These are phyloP conservation scores for Rubus parviflorus DNA, from an alignment of 306 rosid species.

Conservation along the genomic window DNA sequence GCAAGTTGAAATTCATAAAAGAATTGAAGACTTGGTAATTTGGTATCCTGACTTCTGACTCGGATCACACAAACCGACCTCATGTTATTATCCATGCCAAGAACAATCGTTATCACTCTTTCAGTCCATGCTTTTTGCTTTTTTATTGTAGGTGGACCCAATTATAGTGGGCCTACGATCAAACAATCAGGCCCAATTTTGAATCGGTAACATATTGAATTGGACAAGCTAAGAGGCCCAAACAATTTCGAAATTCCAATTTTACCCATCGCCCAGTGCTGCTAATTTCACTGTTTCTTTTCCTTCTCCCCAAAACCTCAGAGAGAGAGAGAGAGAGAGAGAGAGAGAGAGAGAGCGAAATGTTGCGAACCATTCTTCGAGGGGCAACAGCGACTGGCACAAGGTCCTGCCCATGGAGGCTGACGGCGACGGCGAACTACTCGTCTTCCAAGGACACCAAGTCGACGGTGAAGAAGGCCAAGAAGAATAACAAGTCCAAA, in stretches of 20 bases:
- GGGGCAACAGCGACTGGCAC: slow-evolving; percentile 37
- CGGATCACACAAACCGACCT: neutral
- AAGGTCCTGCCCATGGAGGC: slow-evolving; percentile 22
- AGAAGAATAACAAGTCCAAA: slow-evolving; percentile 45
- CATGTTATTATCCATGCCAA: neutral
- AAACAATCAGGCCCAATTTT: neutral
- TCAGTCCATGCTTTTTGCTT: neutral
- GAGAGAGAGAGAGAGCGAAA: slow-evolving; percentile 25
- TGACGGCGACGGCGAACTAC: slow-evolving; percentile 29
- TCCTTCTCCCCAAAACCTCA: slow-evolving; percentile 25
- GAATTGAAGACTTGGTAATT: neutral
- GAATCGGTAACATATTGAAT: no score
- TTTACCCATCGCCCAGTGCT: neutral
- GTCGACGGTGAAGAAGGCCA: slow-evolving; percentile 28
- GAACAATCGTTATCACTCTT: neutral
- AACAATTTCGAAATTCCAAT: neutral
- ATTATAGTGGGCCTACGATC: neutral
- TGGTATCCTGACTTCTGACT: neutral
- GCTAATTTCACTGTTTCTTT: neutral
- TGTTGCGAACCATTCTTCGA: slow-evolving; percentile 55
- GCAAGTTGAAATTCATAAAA: neutral
- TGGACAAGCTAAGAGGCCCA: neutral
- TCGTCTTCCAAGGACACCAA: slow-evolving; percentile 50
- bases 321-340: slow-evolving; percentile 22
- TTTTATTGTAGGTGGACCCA: neutral